Evolutionary conservation across 371 early-diverging fungal species (phyloP), one percentile per base, ranked within the genome.

Genomic region (Mucor circinelloides): DNA sequence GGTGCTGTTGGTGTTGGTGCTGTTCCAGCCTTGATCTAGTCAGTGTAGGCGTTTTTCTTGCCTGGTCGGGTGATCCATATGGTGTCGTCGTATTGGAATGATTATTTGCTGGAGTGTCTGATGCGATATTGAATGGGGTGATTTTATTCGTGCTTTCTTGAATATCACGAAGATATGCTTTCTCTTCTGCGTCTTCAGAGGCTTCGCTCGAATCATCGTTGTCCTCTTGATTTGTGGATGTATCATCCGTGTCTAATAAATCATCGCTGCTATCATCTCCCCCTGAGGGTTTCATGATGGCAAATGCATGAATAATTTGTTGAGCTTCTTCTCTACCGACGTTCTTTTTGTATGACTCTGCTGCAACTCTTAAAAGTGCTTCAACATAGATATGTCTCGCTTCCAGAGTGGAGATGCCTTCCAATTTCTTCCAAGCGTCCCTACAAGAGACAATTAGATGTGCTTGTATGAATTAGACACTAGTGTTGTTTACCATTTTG

Each of bases 281-380:
- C 3, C 68, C 74, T 9, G 76, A 73, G 6, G 78, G 76, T 61
- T 68, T 68, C 74, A 79, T 74, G 6, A 70, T 60, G 4, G 78
- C 74, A 64, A 80, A 78, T 48, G 78, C 71, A 32, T 80, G 81
- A 28, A 83, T 81, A 30, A 71, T 73, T 23, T 58, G 60, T 28
- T 70, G 74, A 38, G 74, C 74, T 55, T 74, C 74, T 44, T 63
- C 70, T 59, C 74, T 52, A 8, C 74, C 70, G 2, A 59, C 21
- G 27, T 70, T 70, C 17, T 63, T 74, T 27, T 67, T 74, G 28
- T 70, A 74, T 27, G 74, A 68, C 54, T 73, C 74, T 15, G 70
- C 42, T 56, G 74, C 70, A 42, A 67, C 60, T 63, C 60, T 69
- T 54, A 73, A 67, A 36, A 74, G 68, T 36, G 70, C 60, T 58